Conservation (phyloP, 768 basidiomycete genomes). For the Mycena polygramma region DNA sequence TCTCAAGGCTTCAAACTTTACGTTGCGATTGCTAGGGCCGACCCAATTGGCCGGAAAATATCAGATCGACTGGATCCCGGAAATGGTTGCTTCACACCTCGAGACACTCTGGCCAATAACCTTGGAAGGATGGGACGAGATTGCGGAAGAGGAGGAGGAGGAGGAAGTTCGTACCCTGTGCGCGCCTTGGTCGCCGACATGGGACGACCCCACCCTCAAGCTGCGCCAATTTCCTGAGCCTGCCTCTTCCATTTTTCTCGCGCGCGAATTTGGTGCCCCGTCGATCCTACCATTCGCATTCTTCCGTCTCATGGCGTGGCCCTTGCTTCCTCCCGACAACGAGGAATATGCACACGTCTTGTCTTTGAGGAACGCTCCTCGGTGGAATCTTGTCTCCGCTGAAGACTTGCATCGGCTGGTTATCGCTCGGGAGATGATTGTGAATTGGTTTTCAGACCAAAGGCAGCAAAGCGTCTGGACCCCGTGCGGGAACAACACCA, state of each 20-base stretch:
- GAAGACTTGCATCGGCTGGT: background rate
- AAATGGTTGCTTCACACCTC: constrained; percentile 16
- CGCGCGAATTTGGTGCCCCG: constrained; percentile 6
- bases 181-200: background rate
- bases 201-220: background rate
- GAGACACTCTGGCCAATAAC: constrained; percentile 13
- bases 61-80: constrained; percentile 26
- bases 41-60: constrained; percentile 13
- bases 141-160: background rate
- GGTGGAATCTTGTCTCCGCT: background rate
- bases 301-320: background rate
- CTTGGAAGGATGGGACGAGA: background rate
- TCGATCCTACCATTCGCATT: constrained; percentile 18
- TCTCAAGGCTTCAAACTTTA: background rate
- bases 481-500: background rate
- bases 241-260: constrained; percentile 13
- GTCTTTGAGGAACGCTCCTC: background rate
- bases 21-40: background rate
- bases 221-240: constrained; percentile 16
- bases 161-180: background rate
- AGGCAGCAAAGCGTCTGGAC: background rate
- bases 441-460: background rate
- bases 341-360: background rate
- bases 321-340: background rate
- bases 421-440: background rate